Evolutionary conservation across 768 basidiomycete genomes (phyloP), one percentile per base, ranked within the genome.

Genomic region (Lactarius akahatsu): DNA sequence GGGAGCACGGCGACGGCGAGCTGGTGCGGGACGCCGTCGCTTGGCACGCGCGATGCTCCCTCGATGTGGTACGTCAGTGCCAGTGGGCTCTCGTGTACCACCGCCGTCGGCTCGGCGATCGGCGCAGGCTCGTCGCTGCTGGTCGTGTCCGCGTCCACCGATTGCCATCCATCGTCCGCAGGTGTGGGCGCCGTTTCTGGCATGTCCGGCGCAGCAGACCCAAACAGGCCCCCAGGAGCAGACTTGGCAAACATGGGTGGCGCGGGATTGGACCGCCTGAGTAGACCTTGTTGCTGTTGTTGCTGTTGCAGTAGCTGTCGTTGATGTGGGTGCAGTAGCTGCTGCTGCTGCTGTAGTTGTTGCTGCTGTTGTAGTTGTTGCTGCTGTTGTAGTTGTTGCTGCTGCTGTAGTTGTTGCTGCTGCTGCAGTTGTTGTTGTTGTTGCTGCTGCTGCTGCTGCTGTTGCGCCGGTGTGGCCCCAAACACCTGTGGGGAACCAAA

Each of bases 21-120:
- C 59, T 83, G 82, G 71, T 88, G 86, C 23, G 81, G 76, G 6
- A 79, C 74, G 0, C 83, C 83, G 71, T 87, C 86, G 62, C 80
- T 83, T 0, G 85, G 84, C 59, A 87, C 80, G 23, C 78, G 81
- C 0, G 82, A 80, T 6, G 75, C 71, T 1, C 83, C 84, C 30
- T 81, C 79, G 23, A 87, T 83, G 23, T 79, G 73, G 65, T 82
- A 87, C 0, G 82, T 80, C 18, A 83, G 76, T 0, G 84, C 80
- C 28, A 86, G 76, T 1, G 86, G 82, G 0, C 82, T 85, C 71
- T 85, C 83, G 10, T 76, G 79, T 26, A 84, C 79, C n/a, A 81
- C 72, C 2, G 83, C 80, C 13, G 73, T 77, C 0, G 80, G 76
- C 56, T 81, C 79, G 0, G 73, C 69, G 8, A 76, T 60, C 71